Percentiles rank a stretch among this genome's conserved stretches.
Conservation (phyloP, 306 rosid species). For the Leucaena leucocephala region DNA sequence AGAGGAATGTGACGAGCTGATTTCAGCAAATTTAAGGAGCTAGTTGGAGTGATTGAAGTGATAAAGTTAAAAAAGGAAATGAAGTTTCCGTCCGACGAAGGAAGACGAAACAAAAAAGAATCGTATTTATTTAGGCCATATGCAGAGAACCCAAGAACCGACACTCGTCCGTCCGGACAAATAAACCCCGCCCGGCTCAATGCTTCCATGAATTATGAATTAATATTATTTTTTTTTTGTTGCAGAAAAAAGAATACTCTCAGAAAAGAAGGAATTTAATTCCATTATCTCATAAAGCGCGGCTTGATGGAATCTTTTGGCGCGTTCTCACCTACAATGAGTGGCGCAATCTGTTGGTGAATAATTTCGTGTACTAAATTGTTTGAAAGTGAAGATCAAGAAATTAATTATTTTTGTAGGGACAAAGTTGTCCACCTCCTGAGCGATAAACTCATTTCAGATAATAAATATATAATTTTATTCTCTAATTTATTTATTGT, state of each 20-base stretch:
- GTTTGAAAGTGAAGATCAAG: no score
- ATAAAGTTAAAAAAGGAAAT: constrained; percentile 13
- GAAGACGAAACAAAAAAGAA: constrained; percentile 16
- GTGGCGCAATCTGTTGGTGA: background rate
- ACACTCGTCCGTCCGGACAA: constrained; percentile 48
- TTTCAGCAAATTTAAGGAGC: constrained; percentile 27
- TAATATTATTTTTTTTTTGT: no score
- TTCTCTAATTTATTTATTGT: no score
- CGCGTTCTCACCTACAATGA: background rate
- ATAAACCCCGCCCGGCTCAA: background rate
- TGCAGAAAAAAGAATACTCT: no score
- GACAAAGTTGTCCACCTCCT: no score
- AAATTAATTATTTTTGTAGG: no score
- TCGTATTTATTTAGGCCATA: background rate
- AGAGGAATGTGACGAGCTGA: constrained; percentile 31
- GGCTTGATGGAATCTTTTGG: background rate
- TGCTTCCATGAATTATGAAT: background rate
- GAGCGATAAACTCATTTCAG: no score
- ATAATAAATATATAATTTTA: no score
- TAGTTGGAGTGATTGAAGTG: background rate
- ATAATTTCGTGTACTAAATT: background rate
- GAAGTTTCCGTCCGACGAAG: background rate
- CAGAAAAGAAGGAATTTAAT: no score
- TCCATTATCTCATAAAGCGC: background rate
- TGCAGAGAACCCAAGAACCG: constrained; percentile 57